Base-by-base conservation (phyloP, 1,284 basidiomycete genomes). In the Vanrija sp. region DNA sequence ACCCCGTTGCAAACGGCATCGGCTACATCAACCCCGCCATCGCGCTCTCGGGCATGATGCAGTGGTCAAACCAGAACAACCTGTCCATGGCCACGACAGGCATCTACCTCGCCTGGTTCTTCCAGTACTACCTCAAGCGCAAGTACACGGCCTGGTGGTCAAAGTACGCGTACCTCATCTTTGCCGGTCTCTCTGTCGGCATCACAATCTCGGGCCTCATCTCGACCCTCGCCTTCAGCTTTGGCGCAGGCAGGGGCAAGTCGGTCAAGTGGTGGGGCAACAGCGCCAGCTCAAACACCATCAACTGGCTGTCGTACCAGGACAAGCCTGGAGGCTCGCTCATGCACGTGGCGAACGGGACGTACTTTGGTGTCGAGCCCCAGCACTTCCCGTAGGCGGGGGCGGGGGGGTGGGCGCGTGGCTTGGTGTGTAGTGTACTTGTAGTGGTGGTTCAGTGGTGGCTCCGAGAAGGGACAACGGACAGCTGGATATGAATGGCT, bases 101-200 rank as follows among this genome's bases (percentile, higher is more conserved):
- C 16, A 36, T 48, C 37, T 48, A 47, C 23, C 35, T 52, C 45
- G 44, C 47, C 25, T 56, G 42, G 42, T 27, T 50, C 45, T 51
- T 59, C 54, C 35, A 47, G 42, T 51, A 54, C 45, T 54, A 59
- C 45, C 51, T 61, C 51, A 63, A 61, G 59, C 50, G 51, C 45
- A 47, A 45, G 18, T 56, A 53, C 49, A 45, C 52, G 6, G 42
- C 59, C 12, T 63, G 59, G 56, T 58, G 59, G 59, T 42, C 47
- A 7, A 54, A 41, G 48, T 62, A 63, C 60, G 59, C 59, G 46
- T 63, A 63, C 45, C 38, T 63, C 19, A 42, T 61, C 18, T 56
- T 49, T 19, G 49, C 56, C 4, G 51, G 37, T 27, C 43, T 55
- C 31, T 20, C 42, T 12, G 53, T 47, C 8, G 62, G 59, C 18